A percentile compares a stretch with the other conserved stretches of the same genome.
These are phyloP conservation scores for Ceraceosorus guamensis DNA, from an alignment of 1,284 basidiomycete species.

Conservation along the genomic window DNA sequence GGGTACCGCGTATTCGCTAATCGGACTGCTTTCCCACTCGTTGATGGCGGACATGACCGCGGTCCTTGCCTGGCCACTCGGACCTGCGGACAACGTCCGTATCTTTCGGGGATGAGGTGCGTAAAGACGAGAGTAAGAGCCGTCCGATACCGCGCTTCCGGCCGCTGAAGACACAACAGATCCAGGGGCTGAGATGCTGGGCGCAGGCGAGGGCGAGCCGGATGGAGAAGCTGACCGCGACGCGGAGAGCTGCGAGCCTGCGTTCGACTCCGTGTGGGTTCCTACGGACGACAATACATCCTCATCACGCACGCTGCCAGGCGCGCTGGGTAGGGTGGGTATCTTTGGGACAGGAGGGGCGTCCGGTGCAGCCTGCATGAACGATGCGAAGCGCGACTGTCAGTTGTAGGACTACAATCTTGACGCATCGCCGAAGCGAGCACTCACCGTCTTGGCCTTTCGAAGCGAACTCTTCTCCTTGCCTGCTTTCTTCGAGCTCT, in stretches of 20 bases:
- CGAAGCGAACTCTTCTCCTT: not conserved
- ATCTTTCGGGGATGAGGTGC: slow-evolving; percentile 27
- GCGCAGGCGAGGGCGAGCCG: slow-evolving; percentile 3
- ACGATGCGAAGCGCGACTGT: slow-evolving; percentile 8
- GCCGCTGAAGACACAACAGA: slow-evolving; percentile 17
- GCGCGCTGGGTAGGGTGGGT: not conserved
- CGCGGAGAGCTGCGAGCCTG: slow-evolving; percentile 1
- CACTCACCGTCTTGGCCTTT: not conserved
- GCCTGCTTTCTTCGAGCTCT: not conserved
- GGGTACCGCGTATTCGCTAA: not conserved
- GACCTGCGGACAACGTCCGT: slow-evolving; percentile 23
- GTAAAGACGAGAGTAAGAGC: slow-evolving; percentile 19
- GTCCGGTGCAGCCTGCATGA: slow-evolving; percentile 12
- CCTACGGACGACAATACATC: not conserved
- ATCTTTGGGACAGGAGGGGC: slow-evolving; percentile 28
- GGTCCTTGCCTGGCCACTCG: slow-evolving; percentile 12
- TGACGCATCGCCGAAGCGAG: not conserved
- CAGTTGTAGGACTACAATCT: not conserved
- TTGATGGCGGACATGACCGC: slow-evolving; percentile 40
- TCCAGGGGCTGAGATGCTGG: slow-evolving; percentile 4
- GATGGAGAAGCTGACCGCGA: not conserved
- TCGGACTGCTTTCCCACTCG: slow-evolving; percentile 31
- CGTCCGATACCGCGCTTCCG: not conserved
- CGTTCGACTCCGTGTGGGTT: slow-evolving; percentile 3
- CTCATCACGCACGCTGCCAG: not conserved